Conservation (phyloP, 2,329 filamentous ascomycete species). For the Colletotrichum sublineola region DNA sequence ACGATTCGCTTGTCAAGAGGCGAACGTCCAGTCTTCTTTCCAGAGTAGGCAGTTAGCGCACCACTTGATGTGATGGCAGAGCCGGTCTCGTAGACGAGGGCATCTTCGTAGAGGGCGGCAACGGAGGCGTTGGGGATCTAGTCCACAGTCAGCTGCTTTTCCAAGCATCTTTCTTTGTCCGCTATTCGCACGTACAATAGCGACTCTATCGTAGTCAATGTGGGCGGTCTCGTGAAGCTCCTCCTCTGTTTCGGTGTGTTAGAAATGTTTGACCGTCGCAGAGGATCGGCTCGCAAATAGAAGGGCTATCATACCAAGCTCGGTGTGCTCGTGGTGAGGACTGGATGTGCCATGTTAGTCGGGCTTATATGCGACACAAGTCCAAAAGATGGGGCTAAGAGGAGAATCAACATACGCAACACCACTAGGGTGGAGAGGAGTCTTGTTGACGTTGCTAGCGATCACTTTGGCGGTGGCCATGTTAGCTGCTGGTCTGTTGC, state of each 20-base stretch:
- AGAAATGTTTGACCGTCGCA: conserved; percentile 18
- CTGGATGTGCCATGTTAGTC: conserved; percentile 59
- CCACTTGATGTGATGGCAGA: conserved; percentile 97
- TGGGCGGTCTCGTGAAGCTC: conserved; percentile 95
- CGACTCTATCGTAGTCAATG: conserved; percentile 98
- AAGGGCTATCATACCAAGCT: conserved; percentile 72
- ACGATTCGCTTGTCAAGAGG: conserved; percentile 98
- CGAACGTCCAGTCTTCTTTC: conserved; percentile 97
- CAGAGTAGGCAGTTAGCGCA: conserved; percentile 96
- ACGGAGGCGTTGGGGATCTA: conserved; percentile 92
- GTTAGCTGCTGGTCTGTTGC: conserved; percentile 30
- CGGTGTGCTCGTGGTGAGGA: conserved; percentile 89
- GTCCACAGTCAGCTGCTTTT: conserved; percentile 43
- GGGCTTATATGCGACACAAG: background rate
- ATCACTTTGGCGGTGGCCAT: conserved; percentile 58
- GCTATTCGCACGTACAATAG: conserved; percentile 75
- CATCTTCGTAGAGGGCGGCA: conserved; percentile 97
- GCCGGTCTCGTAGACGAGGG: conserved; percentile 94
- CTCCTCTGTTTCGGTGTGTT: conserved; percentile 71
- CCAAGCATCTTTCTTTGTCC: background rate
- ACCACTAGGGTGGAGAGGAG: conserved; percentile 89
- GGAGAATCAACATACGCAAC: conserved; percentile 77
- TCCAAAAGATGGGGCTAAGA: background rate
- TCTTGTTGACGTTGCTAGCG: conserved; percentile 84
- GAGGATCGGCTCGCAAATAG: conserved; percentile 22